Base-by-base conservation (phyloP, 768 basidiomycete species). In the Tephrocybe sp. region DNA sequence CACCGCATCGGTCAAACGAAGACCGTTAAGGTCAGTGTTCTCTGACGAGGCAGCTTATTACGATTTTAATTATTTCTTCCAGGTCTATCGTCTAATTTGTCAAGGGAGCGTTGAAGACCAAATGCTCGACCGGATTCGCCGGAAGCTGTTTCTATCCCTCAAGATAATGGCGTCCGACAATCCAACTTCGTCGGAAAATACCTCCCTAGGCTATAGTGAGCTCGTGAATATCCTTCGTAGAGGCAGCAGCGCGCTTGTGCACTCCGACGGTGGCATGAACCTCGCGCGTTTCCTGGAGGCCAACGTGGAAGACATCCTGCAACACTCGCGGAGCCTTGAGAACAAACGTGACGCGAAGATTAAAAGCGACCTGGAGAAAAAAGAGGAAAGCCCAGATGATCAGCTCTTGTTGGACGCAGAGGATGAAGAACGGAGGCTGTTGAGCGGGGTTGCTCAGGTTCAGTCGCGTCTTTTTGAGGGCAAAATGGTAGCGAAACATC, bases 1-100 rank as follows among this genome's bases (percentile, higher is more conserved):
- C 90, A 92, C 64, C 80, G 90, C 9, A 87, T 89, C 48, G 87
- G 87, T 5, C 87, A 89, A 63, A 87, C 78, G 45, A 87, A 86
- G 60, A 70, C 70, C 20, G 87, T 89, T 53, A 80, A 85, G 64
- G 81, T 82, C 59, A 20, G 60, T 16, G 10, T 5, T 23, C 32
- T 17, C 8, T 19, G 39, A 32, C 23, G 13, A 23, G 14, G 12
- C 17, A 20, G 19, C 19, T 22, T 1, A 22, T 17, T 31, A 17
- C 12, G 2, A 14, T 32, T 33, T 8, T 30, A 39, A 22, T 19
- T n/a, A 32, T 34, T 14, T 46, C 49, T n/a, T 39, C 2, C 52
- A 81, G 80, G 85, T 89, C 1, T 84, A 85, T 60, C 77, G 85
- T 20, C 67, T 89, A 30, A 83, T 89, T 39, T 85, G 84, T 53